phyloP scores from a whole-genome alignment of 2,329 filamentous ascomycete species.

The Fusarium napiforme region DNA sequence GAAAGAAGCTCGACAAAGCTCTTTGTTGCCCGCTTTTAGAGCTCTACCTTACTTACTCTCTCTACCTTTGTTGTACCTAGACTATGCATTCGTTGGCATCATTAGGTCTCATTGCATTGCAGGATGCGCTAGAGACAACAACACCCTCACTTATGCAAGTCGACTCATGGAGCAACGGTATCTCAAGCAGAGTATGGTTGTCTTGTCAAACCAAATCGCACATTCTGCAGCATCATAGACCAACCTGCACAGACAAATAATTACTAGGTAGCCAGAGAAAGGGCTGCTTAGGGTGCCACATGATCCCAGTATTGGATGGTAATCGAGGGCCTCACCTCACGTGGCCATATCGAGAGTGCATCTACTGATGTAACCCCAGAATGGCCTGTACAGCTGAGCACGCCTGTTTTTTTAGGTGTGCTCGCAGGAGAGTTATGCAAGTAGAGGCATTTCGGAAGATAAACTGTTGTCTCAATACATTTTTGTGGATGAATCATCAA shows the following conservation, averaged over 20 bases:
- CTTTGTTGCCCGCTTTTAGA: not conserved
- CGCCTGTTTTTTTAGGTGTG: not conserved
- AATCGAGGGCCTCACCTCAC: conserved; percentile 35
- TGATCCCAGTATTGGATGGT: conserved; percentile 10
- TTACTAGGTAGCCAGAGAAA: not conserved
- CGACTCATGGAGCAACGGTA: not conserved
- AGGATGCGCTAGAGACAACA: not conserved
- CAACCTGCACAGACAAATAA: not conserved
- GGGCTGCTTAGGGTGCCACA: conserved; percentile 7
- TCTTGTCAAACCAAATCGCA: not conserved
- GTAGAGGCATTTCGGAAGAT: not conserved
- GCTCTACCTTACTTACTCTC: not conserved
- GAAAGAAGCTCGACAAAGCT: conserved; percentile 3
- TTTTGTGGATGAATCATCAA: not conserved
- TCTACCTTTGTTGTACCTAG: not conserved
- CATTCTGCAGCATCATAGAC: not conserved
- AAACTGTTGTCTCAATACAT: not conserved
- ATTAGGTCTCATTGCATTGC: conserved; percentile 4
- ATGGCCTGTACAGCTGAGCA: conserved; percentile 27
- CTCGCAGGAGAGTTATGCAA: not conserved
- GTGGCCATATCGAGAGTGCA: conserved; percentile 21
- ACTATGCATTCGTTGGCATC: not conserved
- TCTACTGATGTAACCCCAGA: conserved; percentile 26
- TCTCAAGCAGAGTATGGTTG: not conserved
- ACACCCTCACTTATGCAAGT: not conserved